Percentiles rank a stretch among this genome's conserved stretches.
These are phyloP conservation scores for Pseudopithomyces chartarum DNA, from an alignment of 2,329 filamentous ascomycete species.

Conservation along the genomic window DNA sequence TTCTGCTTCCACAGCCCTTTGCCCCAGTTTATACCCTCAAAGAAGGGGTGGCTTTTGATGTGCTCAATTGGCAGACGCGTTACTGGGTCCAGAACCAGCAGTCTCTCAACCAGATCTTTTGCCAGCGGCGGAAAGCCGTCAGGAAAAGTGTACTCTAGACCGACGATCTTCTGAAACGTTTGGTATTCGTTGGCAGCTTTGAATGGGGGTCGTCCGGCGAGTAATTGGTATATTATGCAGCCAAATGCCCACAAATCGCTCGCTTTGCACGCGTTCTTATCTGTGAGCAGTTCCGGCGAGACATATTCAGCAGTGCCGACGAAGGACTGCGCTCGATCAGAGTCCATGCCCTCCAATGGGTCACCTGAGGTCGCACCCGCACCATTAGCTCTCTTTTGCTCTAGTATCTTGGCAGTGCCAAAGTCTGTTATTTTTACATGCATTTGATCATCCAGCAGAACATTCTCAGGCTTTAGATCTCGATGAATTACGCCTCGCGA, in stretches of 20 bases:
- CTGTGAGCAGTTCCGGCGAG: slow-evolving; percentile 92
- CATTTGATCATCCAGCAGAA: slow-evolving; percentile 92
- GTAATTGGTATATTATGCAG: slow-evolving; percentile 94
- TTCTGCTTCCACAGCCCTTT: slow-evolving; percentile 86
- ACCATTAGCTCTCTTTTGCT: slow-evolving; percentile 53
- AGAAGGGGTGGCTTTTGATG: slow-evolving; percentile 96
- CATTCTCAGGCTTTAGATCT: slow-evolving; percentile 96
- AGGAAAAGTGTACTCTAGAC: slow-evolving; percentile 91
- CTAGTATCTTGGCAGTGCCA: slow-evolving; percentile 93
- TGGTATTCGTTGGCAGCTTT: slow-evolving; percentile 95
- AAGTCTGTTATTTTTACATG: slow-evolving; percentile 99
- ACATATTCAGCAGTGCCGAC: slow-evolving; percentile 98
- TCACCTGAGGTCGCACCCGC: slow-evolving; percentile 49
- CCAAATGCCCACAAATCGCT: slow-evolving; percentile 99
- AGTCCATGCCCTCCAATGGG: slow-evolving; percentile 63
- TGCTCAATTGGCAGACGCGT: slow-evolving; percentile 89
- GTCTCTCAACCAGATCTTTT: slow-evolving; percentile 85
- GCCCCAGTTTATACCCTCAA: slow-evolving; percentile 84
- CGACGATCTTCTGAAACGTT: slow-evolving; percentile 98
- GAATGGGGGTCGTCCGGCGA: slow-evolving; percentile 95
- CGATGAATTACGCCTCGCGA: slow-evolving; percentile 93
- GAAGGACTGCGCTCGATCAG: slow-evolving; percentile 85
- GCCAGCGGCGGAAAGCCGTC: slow-evolving; percentile 84
- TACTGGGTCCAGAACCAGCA: slow-evolving; percentile 85
- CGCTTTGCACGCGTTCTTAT: slow-evolving; percentile 96